Evolutionary conservation across 2,329 filamentous ascomycete species (phyloP).

Genomic region (Fusarium oxysporum): DNA sequence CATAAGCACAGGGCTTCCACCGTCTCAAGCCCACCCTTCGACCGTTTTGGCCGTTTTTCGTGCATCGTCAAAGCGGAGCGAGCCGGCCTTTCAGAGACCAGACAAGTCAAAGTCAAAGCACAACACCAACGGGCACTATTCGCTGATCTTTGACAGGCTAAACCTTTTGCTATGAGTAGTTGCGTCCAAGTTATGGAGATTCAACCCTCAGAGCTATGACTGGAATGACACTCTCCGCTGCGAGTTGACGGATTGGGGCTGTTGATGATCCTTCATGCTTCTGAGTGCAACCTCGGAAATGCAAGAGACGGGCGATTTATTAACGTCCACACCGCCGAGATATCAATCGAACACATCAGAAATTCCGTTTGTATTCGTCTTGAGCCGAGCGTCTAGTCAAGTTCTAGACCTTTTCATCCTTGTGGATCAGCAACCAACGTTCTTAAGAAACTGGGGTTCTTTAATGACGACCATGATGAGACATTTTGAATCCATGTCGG

Average conservation of each 20-base stretch:
- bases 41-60: not conserved
- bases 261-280: slow-evolving; percentile 5
- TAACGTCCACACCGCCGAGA: slow-evolving; percentile 20
- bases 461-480: slow-evolving; percentile 12
- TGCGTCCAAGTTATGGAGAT: slow-evolving; percentile 1
- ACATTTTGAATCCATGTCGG: slow-evolving; percentile 21
- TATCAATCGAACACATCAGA: not conserved
- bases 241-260: slow-evolving; percentile 12
- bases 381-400: slow-evolving; percentile 7
- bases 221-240: slow-evolving; percentile 6
- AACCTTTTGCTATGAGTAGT: not conserved
- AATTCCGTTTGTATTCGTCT: not conserved
- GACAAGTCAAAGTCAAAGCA: slow-evolving; percentile 14
- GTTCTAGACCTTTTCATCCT: slow-evolving; percentile 29
- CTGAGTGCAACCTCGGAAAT: slow-evolving; percentile 20
- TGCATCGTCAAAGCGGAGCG: slow-evolving; percentile 19
- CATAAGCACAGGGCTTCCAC: slow-evolving; percentile 8
- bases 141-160: slow-evolving; percentile 10
- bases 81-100: slow-evolving; percentile 17
- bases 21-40: slow-evolving; percentile 10
- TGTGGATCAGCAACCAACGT: slow-evolving; percentile 16
- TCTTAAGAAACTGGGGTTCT: slow-evolving; percentile 31
- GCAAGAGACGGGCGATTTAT: slow-evolving; percentile 8
- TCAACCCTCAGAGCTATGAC: not conserved
- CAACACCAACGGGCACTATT: slow-evolving; percentile 17